Conservation (phyloP, 2,329 filamentous ascomycete species). For the Hymenoscyphus fructigenus region DNA sequence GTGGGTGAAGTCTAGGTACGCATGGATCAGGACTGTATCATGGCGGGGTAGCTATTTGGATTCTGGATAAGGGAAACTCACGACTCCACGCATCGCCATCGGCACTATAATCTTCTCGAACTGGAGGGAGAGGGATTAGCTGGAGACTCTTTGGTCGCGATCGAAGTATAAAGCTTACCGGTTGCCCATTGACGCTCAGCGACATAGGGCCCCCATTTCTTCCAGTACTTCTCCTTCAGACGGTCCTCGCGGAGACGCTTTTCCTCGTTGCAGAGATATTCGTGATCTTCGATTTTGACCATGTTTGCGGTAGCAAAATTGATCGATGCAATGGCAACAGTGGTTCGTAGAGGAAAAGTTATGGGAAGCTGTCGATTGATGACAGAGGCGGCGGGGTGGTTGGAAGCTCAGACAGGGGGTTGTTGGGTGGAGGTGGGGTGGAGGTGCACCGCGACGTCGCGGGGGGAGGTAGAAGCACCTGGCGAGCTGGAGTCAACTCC, state of each 20-base stretch:
- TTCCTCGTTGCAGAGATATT: conserved; percentile 88
- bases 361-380: neutral
- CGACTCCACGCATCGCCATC: conserved; percentile 95
- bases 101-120: conserved; percentile 86
- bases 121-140: conserved; percentile 44
- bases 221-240: conserved; percentile 88
- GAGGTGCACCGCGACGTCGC: no score
- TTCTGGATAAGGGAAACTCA: conserved; percentile 49
- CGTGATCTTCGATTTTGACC: conserved; percentile 86
- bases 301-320: conserved; percentile 52
- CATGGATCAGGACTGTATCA: conserved; percentile 28
- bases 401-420: neutral
- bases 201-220: conserved; percentile 95
- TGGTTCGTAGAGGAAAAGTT: neutral
- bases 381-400: neutral
- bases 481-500: no score
- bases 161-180: conserved; percentile 49
- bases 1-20: conserved; percentile 77
- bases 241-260: conserved; percentile 84
- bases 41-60: conserved; percentile 5
- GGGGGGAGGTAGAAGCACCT: no score
- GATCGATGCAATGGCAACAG: neutral
- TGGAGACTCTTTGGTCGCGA: neutral
- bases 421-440: no score
- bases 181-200: conserved; percentile 95